phyloP scores from a whole-genome alignment of 2,329 filamentous ascomycete genomes.

The Epichloe elymi region DNA sequence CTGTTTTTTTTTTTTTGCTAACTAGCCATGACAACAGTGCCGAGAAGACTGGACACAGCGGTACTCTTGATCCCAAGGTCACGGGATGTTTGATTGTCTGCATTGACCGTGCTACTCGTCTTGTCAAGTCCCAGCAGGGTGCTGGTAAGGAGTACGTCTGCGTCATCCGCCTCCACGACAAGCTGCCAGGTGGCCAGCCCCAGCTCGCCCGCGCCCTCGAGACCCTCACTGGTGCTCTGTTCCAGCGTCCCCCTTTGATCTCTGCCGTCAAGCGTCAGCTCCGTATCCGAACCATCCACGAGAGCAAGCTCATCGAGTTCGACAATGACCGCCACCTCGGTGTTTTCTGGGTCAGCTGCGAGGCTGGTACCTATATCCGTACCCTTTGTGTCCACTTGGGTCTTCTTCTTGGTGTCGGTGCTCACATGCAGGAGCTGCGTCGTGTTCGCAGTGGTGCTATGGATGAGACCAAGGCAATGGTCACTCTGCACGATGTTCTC shows the following conservation, averaged over 20 bases:
- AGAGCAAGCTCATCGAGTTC: conserved; percentile 93
- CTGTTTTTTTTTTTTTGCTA: neutral
- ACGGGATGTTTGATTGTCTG: conserved; percentile 91
- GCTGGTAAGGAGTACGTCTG: conserved; percentile 98
- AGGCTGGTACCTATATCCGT: conserved; percentile 94
- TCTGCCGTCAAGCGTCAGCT: conserved; percentile 98
- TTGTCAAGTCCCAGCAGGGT: conserved; percentile 97
- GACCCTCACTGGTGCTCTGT: conserved; percentile 89
- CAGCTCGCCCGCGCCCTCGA: conserved; percentile 90
- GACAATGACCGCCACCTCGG: conserved; percentile 96
- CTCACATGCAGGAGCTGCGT: conserved; percentile 96
- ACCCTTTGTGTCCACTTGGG: conserved; percentile 93
- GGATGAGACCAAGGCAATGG: conserved; percentile 78
- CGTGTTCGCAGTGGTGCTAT: conserved; percentile 90
- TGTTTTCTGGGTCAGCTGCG: conserved; percentile 99
- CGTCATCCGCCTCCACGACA: conserved; percentile 90
- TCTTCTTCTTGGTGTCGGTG: conserved; percentile 64
- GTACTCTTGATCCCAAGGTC: conserved; percentile 96
- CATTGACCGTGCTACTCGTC: conserved; percentile 89
- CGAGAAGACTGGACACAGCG: conserved; percentile 96
- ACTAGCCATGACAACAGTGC: conserved; percentile 14
- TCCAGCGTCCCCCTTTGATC: conserved; percentile 84
- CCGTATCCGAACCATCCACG: conserved; percentile 94
- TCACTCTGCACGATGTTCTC: conserved; percentile 75
- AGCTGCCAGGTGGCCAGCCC: conserved; percentile 81